Conservation (phyloP, 129 eudicot genomes). For the Apium graveolens region DNA sequence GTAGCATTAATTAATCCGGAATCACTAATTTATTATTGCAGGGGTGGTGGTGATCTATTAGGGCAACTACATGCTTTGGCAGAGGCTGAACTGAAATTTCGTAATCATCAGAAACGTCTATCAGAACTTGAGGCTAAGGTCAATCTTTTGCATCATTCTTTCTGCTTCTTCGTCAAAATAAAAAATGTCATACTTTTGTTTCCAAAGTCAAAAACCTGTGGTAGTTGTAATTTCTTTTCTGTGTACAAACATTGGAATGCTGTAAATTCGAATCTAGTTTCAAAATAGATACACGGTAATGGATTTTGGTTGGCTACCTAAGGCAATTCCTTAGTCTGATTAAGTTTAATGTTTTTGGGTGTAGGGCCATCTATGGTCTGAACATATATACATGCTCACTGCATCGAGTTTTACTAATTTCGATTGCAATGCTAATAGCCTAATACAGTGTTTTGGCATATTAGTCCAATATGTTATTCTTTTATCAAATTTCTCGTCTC, state of each 20-base stretch:
- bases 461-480: not conserved
- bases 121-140: conserved; percentile 93
- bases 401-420: not conserved
- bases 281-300: not conserved
- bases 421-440: not conserved
- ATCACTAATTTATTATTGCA: conserved; percentile 29
- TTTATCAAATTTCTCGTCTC: not conserved
- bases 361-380: not conserved
- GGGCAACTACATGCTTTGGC: conserved; percentile 74
- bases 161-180: not conserved
- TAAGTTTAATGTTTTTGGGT: not conserved
- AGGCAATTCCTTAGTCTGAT: not conserved
- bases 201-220: not conserved
- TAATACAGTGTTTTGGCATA: not conserved
- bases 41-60: conserved; percentile 90
- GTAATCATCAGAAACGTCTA: conserved; percentile 58
- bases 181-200: not conserved
- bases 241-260: not conserved
- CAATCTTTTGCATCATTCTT: not conserved
- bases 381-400: not conserved
- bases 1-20: not conserved
- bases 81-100: conserved; percentile 68
- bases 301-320: not conserved
- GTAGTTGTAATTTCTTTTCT: not conserved
- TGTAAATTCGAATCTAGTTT: not conserved